phyloP scores from a whole-genome alignment of 129 eudicot genomes.

The Deinandra increscens region DNA sequence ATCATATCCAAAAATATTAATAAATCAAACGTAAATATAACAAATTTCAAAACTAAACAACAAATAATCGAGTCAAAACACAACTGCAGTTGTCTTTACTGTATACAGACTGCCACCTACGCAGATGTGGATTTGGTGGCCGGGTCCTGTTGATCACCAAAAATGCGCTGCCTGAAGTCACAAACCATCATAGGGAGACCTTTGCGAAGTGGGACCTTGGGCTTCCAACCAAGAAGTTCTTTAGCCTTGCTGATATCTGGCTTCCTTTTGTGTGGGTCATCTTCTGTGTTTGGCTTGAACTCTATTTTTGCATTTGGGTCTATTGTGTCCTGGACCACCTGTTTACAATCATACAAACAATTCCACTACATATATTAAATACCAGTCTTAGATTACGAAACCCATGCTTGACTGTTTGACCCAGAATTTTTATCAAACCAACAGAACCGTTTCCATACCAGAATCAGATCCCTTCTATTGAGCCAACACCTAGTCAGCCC shows the following conservation, averaged over 20 bases:
- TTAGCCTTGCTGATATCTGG: slow-evolving; percentile 89
- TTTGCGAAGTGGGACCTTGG: slow-evolving; percentile 78
- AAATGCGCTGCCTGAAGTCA: slow-evolving; percentile 82
- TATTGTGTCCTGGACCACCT: slow-evolving; percentile 96
- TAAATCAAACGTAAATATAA: slow-evolving; percentile 26
- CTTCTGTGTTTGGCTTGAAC: slow-evolving; percentile 88
- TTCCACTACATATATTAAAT: neutral
- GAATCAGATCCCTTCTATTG: no score
- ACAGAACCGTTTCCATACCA: no score
- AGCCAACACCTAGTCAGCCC: no score
- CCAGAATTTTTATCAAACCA: no score
- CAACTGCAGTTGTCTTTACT: slow-evolving; percentile 1
- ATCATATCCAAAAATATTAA: slow-evolving; percentile 16
- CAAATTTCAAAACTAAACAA: slow-evolving; percentile 13
- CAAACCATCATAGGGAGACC: slow-evolving; percentile 94
- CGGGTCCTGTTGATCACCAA: slow-evolving; percentile 67
- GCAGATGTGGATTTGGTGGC: slow-evolving; percentile 27
- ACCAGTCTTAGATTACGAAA: no score
- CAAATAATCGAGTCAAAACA: slow-evolving; percentile 1
- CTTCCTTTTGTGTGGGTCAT: slow-evolving; percentile 97
- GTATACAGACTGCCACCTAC: slow-evolving; percentile 17
- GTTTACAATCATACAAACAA: slow-evolving; percentile 11
- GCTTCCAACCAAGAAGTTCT: slow-evolving; percentile 93
- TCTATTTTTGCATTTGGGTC: slow-evolving; percentile 85
- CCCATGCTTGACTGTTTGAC: no score